A percentile compares a stretch with the other conserved stretches of the same genome.
phyloP scores from a whole-genome alignment of 768 basidiomycete species.

The Strobilomyces echinocephalus region DNA sequence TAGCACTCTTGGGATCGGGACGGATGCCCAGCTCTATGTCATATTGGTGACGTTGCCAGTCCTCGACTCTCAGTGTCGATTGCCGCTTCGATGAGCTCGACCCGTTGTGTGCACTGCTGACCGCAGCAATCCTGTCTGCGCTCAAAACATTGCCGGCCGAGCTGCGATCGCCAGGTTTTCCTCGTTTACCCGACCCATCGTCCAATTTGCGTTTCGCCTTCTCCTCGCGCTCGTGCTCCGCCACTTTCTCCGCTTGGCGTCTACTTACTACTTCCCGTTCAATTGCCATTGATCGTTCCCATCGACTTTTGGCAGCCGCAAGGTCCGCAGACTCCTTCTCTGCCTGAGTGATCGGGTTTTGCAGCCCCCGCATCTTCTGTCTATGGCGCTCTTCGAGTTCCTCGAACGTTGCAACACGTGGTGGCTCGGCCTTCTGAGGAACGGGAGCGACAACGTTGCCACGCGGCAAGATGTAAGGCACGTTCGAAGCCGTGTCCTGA shows the following conservation, averaged over 20 bases:
- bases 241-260: slow-evolving; percentile 68
- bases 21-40: slow-evolving; percentile 36
- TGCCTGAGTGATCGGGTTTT: slow-evolving; percentile 78
- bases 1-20: slow-evolving; percentile 17
- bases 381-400: slow-evolving; percentile 83
- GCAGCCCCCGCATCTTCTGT: slow-evolving; percentile 76
- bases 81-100: slow-evolving; percentile 53
- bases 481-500: slow-evolving; percentile 32
- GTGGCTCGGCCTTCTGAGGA: slow-evolving; percentile 46
- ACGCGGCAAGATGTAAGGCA: slow-evolving; percentile 44
- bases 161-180: slow-evolving; percentile 35
- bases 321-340: slow-evolving; percentile 74
- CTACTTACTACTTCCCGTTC: slow-evolving; percentile 73
- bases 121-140: slow-evolving; percentile 52
- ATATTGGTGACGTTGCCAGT: slow-evolving; percentile 75
- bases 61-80: slow-evolving; percentile 78
- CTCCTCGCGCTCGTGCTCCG: slow-evolving; percentile 45
- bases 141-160: slow-evolving; percentile 39
- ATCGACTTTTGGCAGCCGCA: slow-evolving; percentile 69
- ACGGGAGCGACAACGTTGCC: slow-evolving; percentile 35
- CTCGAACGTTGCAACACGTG: slow-evolving; percentile 75
- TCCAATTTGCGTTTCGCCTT: slow-evolving; percentile 43
- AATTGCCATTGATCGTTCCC: slow-evolving; percentile 71
- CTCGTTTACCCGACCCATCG: slow-evolving; percentile 37
- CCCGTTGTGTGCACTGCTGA: slow-evolving; percentile 27